Base-by-base conservation (phyloP, 2,329 filamentous ascomycete species). In the Pestalotiopsis sp. region DNA sequence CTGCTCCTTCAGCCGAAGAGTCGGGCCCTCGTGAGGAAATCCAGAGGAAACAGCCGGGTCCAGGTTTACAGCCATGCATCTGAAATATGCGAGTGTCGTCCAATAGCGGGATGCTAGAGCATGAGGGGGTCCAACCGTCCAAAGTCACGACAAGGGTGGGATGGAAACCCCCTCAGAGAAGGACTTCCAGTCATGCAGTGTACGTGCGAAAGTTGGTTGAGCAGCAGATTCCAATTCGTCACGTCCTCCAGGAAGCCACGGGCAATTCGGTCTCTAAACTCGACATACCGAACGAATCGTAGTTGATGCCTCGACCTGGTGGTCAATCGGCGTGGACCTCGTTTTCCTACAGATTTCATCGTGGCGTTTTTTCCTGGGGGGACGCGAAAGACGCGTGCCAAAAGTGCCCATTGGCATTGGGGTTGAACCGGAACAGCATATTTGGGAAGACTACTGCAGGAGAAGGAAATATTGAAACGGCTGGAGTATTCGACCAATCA, bases 31-130 rank as follows among this genome's bases (percentile, higher is more conserved):
- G 49, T 9, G 5, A 36, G 31, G 7, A 36, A 9, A 11, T 36
- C 31, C 31, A 36, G 63, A 66, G 63, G 14, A 38, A 57, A 38
- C 63, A 45, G 63, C 63, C 57, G 63, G 63, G 63, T 66, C 63
- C 23, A 66, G 63, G 63, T 45, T 66, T 17, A 57, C 63, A 14
- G 63, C 25, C 25, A 23, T 62, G 59, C 59, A 62, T 62, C 27
- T 20, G 25, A 17, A 36, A 36, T 36, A 62, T 38, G 27, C n/a
- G 36, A 36, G 59, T 31, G 41, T n/a, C 25, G 20, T 39, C 59
- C 59, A 62, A 62, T 62, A 39, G 59, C 59, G 59, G 59, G 13
- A 36, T 36, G 59, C n/a, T 36, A 36, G 25, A n/a, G 14, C 7
- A 9, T 38, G 59, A 39, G 59, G 59, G 59, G 57, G 27, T 13